Conservation (phyloP, 1,139 yeast genomes). For the Yamadazyma blattariae region DNA sequence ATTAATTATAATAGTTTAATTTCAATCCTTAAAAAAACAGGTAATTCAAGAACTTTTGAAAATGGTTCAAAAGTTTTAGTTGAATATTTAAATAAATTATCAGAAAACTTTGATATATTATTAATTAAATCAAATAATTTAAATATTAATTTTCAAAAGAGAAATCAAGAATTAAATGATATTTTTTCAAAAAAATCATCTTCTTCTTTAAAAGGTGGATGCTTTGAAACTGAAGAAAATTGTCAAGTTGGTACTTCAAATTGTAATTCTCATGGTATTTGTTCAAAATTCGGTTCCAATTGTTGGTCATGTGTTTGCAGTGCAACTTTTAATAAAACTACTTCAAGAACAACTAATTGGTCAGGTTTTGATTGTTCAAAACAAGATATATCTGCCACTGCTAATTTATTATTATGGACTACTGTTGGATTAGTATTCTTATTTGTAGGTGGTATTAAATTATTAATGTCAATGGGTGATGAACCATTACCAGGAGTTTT, state of each 20-base stretch:
- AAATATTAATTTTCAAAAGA: constrained; percentile 14
- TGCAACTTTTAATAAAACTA: constrained; percentile 44
- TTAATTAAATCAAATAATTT: constrained; percentile 22
- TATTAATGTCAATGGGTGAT: constrained; percentile 51
- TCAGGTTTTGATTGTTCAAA: constrained; percentile 66
- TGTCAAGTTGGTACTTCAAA: constrained; percentile 53
- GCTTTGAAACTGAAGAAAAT: constrained; percentile 45
- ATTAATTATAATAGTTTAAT: constrained; percentile 40
- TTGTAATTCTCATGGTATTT: constrained; percentile 65
- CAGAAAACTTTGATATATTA: constrained; percentile 29
- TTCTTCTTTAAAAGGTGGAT: constrained; percentile 15
- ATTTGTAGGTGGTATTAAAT: constrained; percentile 52
- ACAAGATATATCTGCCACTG: constrained; percentile 61
- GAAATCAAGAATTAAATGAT: constrained; percentile 22
- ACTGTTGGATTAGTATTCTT: constrained; percentile 44
- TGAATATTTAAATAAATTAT: constrained; percentile 26
- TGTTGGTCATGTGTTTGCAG: constrained; percentile 62
- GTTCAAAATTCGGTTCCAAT: constrained; percentile 36
- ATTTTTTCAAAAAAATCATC: constrained; percentile 5
- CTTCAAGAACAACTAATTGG: constrained; percentile 58
- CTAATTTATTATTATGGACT: constrained; percentile 69
- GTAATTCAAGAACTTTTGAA: constrained; percentile 36
- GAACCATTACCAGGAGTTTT: constrained; percentile 70
- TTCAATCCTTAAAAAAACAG: constrained; percentile 38
- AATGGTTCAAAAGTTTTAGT: constrained; percentile 33